Evolutionary conservation across 2,329 filamentous ascomycete genomes (phyloP).

Genomic region (Epichloe bromicola): DNA sequence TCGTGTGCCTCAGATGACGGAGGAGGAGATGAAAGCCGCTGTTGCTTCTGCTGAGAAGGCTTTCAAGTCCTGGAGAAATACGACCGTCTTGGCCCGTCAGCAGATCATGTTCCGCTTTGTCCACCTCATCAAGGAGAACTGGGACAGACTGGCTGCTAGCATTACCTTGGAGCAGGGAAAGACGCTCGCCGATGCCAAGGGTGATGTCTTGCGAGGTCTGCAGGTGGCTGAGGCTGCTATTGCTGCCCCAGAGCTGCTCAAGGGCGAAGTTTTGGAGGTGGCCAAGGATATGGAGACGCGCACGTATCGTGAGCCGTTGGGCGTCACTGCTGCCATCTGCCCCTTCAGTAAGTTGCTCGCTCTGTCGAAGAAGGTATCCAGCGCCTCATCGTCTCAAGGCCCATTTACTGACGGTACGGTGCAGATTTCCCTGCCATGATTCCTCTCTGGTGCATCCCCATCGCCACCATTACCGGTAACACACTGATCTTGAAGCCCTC

Average conservation of each 20-base stretch:
- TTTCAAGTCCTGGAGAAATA: slow-evolving; percentile 60
- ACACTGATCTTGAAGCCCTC: slow-evolving; percentile 77
- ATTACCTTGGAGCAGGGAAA: slow-evolving; percentile 85
- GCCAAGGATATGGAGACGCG: slow-evolving; percentile 84
- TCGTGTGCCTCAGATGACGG: slow-evolving; percentile 68
- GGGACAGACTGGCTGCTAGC: slow-evolving; percentile 71
- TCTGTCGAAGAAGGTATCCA: too few species aligned
- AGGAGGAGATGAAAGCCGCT: slow-evolving; percentile 60
- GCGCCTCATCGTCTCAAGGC: too few species aligned
- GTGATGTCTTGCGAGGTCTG: slow-evolving; percentile 68
- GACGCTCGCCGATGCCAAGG: slow-evolving; percentile 71
- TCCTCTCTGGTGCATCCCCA: slow-evolving; percentile 79
- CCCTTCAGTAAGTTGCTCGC: slow-evolving; percentile 53
- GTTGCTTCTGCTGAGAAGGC: slow-evolving; percentile 66
- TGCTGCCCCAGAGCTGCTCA: slow-evolving; percentile 67
- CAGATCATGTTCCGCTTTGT: slow-evolving; percentile 84
- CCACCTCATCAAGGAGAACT: slow-evolving; percentile 66
- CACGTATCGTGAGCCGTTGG: slow-evolving; percentile 69
- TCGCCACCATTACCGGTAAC: slow-evolving; percentile 74
- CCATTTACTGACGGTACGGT: slow-evolving; percentile 4
- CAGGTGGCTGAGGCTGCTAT: slow-evolving; percentile 79
- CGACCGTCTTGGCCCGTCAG: slow-evolving; percentile 60
- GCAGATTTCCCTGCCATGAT: slow-evolving; percentile 85
- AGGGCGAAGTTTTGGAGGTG: slow-evolving; percentile 73
- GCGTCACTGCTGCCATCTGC: slow-evolving; percentile 73